phyloP scores from a whole-genome alignment of 768 basidiomycete genomes.

The Cubamyces lactineus region DNA sequence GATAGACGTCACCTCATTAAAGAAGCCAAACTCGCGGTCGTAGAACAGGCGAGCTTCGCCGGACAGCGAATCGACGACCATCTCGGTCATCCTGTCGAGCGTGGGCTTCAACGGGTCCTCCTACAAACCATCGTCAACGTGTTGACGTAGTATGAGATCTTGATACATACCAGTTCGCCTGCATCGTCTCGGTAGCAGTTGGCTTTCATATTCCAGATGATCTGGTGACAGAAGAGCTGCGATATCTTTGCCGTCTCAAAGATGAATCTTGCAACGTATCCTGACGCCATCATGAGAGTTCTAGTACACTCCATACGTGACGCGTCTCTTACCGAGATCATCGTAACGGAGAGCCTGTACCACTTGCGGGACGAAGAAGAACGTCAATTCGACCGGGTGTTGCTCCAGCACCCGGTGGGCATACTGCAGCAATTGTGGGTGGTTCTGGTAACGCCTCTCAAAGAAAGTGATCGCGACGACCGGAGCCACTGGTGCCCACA shows the following conservation, averaged over 20 bases:
- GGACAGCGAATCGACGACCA: conserved; percentile 83
- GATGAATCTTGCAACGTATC: conserved; percentile 93
- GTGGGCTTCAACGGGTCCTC: conserved; percentile 94
- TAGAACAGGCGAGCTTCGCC: conserved; percentile 90
- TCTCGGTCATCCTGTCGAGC: conserved; percentile 84
- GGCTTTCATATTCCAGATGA: conserved; percentile 99
- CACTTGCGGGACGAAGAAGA: conserved; percentile 99
- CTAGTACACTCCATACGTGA: not conserved
- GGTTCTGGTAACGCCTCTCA: conserved; percentile 79
- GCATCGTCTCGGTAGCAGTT: conserved; percentile 94
- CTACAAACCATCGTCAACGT: conserved; percentile 41
- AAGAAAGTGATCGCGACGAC: conserved; percentile 83
- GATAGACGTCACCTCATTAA: conserved; percentile 95
- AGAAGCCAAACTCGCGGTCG: conserved; percentile 94
- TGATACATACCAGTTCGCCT: conserved; percentile 70
- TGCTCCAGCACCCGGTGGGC: conserved; percentile 94
- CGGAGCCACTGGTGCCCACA: conserved; percentile 90
- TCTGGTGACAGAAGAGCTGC: conserved; percentile 97
- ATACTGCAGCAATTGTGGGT: conserved; percentile 91
- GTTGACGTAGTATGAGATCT: not conserved
- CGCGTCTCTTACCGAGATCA: conserved; percentile 63
- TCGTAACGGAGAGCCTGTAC: conserved; percentile 95
- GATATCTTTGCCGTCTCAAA: conserved; percentile 98
- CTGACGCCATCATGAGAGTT: conserved; percentile 41
- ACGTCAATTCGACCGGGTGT: conserved; percentile 92